These are phyloP conservation scores for Aureobasidium subglaciale DNA, from an alignment of 2,329 filamentous ascomycete genomes.

Conservation along the genomic window DNA sequence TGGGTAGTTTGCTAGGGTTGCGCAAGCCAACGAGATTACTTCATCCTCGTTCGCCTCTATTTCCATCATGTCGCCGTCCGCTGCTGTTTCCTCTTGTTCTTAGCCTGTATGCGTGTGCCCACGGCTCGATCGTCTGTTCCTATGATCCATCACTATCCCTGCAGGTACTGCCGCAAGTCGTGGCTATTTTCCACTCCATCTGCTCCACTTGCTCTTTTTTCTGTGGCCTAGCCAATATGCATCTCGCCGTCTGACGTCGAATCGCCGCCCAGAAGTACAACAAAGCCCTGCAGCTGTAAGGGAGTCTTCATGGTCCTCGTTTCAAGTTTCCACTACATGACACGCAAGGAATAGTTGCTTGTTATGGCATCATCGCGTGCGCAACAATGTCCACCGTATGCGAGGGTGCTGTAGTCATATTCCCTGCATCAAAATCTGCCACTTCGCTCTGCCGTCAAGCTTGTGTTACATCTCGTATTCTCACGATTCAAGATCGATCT, in stretches of 20 bases:
- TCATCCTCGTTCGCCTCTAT: not conserved
- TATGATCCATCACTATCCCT: slow-evolving; percentile 10
- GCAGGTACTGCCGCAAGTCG: slow-evolving; percentile 14
- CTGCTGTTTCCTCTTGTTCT: not conserved
- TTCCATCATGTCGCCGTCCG: not conserved
- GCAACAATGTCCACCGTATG: not conserved
- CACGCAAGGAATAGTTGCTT: slow-evolving; percentile 7
- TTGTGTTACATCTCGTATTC: slow-evolving; percentile 1
- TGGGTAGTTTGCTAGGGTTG: slow-evolving; percentile 13
- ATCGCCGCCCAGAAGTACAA: not conserved
- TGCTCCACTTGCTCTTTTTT: slow-evolving; percentile 8
- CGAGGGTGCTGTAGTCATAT: too few relatives aligned
- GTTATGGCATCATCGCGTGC: slow-evolving; percentile 8
- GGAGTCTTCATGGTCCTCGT: slow-evolving; percentile 10
- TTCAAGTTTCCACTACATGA: slow-evolving; percentile 11
- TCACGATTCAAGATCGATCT: slow-evolving; percentile 1
- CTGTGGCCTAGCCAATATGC: not conserved
- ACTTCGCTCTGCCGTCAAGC: not conserved
- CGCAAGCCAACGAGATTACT: slow-evolving; percentile 8
- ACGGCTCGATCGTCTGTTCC: slow-evolving; percentile 5
- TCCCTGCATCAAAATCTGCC: not conserved
- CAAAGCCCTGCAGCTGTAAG: slow-evolving; percentile 10
- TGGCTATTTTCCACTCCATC: slow-evolving; percentile 2
- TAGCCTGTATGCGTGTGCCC: not conserved
- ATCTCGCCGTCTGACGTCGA: not conserved